Evolutionary conservation across 1,139 yeast genomes (phyloP), one percentile per base, ranked within the genome.

Genomic region (Nematodospora anomalae): DNA sequence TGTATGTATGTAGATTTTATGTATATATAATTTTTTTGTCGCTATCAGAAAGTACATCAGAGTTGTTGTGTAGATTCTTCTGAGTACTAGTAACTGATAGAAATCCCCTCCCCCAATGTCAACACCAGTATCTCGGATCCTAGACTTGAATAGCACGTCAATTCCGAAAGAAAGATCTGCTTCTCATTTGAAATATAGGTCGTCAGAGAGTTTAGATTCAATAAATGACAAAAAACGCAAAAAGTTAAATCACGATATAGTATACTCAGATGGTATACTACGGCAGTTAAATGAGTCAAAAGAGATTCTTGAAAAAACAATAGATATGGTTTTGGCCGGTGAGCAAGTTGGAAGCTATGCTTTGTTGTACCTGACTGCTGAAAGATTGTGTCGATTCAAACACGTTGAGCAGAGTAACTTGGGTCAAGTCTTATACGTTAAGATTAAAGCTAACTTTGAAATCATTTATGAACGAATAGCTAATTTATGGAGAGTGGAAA

Each of bases 371-470:
- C 48, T 50, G 12, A 49, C 54, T 10, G 64, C 62, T 3, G 71
- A 67, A 44, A 48, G 57, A 10, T 45, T 67, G n/a, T 66, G 73
- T 41, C 51, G 58, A 20, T 56, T 47, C 41, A 62, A 57, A 37
- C 62, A 62, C 32, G 42, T 52, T 3, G 71, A 67, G 44, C 67
- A 64, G 40, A 52, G 64, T 16, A 46, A 45, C 28, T 42, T 68
- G 18, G 53, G 61, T 2, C 53, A 49, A n/a, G 28, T 31, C 4
- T 34, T 67, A 7, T 47, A 41, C 29, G 41, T 32, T 2, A 53
- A 49, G 22, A 48, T 67, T n/a, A 51, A 16, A 9, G 8, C 15
- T 8, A 10, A 35, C 21, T 33, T 18, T 27, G 21, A 6, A 8
- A 8, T 18, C 8, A 8, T 18, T 18, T 18, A 20, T 2, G 18